Conservation (phyloP, 192 early-diverging fungal species). For the Cetraspora pellucida region DNA sequence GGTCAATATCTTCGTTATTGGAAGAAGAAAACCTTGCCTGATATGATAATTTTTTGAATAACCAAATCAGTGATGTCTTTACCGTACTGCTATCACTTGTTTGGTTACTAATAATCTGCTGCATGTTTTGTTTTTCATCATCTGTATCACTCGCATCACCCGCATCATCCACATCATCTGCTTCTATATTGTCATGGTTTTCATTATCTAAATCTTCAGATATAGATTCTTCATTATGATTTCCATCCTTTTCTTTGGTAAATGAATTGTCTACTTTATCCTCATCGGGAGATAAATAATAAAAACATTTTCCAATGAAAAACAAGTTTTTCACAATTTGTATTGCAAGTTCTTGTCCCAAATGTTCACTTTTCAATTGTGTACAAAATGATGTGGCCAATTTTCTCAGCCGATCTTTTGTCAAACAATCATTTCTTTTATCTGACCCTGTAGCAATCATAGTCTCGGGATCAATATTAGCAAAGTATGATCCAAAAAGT, state of each 20-base stretch:
- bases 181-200: slow-evolving; percentile 41
- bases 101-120: not conserved
- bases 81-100: slow-evolving; percentile 35
- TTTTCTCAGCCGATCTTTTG: slow-evolving; percentile 48
- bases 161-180: slow-evolving; percentile 34
- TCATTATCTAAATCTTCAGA: too few species aligned
- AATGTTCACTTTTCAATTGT: slow-evolving; percentile 66
- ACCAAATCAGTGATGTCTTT: slow-evolving; percentile 56
- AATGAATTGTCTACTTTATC: slow-evolving; percentile 39
- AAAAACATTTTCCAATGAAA: slow-evolving; percentile 84
- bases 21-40: slow-evolving; percentile 62
- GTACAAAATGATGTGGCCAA: slow-evolving; percentile 57
- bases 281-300: slow-evolving; percentile 40
- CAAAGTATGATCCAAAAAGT: slow-evolving; percentile 79
- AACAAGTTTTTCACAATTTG: slow-evolving; percentile 94
- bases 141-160: slow-evolving; percentile 33
- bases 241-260: slow-evolving; percentile 36
- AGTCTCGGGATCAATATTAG: slow-evolving; percentile 64
- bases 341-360: slow-evolving; percentile 79
- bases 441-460: slow-evolving; percentile 33
- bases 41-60: slow-evolving; percentile 66
- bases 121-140: slow-evolving; percentile 13
- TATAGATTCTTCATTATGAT: slow-evolving; percentile 47
- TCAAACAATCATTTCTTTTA: slow-evolving; percentile 40
- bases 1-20: slow-evolving; percentile 34